Base-by-base conservation (phyloP, 2,329 filamentous ascomycete species). In the Onygena corvina region DNA sequence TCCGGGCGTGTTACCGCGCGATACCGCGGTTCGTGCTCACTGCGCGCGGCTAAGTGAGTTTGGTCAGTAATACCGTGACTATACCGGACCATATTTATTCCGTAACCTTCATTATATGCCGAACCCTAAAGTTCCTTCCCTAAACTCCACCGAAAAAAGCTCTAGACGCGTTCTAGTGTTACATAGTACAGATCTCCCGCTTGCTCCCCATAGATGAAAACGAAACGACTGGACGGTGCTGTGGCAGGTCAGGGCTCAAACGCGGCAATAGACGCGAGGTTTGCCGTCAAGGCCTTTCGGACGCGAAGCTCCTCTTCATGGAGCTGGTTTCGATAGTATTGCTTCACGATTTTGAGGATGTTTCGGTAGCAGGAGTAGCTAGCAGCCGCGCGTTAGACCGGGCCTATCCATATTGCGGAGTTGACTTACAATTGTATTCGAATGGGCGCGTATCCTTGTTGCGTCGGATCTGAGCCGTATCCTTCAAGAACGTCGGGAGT, bases 291-390 rank as follows among this genome's bases (percentile, higher is more conserved):
- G 47, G 52, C 59, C 51, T 66, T 61, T 38, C 67, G 64, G 12
- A 63, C 63, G 38, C 61, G 55, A 46, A 67, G 64, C 49, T 69
- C 67, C 30, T 57, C 59, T n/a, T 57, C 51, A 46, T 63, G 61
- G 30, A 65, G 57, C 48, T 59, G 58, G 33, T 60, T 59, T 49
- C 64, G 65, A 52, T 68, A 68, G 47, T 68, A 68, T 47, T 67
- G 65, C 29, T 63, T 56, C 3, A 63, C 63, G 45, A 68, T 63
- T 30, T 54, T 59, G 48, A 62, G 60, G 9, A 69, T 57, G 23
- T 61, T 56, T 38, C 63, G 65, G 47, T 68, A 68, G 50, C 66
- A 68, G 11, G 64, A 58, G 54, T 69, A 69, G 18, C 67, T 69
- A 48, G 7, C n/a, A 12, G 11, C 23, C n/a, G 23, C 16, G 11